Conservation (phyloP, 148 eudicot species). For the Fagopyrum homotropicum region DNA sequence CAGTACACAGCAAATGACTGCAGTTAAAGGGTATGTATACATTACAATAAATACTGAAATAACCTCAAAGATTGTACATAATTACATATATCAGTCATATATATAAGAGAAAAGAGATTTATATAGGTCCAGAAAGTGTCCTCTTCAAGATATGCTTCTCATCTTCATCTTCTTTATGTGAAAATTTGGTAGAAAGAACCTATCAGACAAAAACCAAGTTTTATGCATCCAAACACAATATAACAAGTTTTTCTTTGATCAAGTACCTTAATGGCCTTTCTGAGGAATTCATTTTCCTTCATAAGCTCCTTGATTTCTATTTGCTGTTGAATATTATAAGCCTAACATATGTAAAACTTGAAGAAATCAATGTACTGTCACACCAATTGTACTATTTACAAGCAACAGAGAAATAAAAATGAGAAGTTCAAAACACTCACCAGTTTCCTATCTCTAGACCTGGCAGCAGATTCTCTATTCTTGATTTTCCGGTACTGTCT, state of each 20-base stretch:
- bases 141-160: slow-evolving; percentile 7
- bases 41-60: no score
- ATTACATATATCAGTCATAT: not conserved
- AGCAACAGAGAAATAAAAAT: not conserved
- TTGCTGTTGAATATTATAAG: slow-evolving; percentile 2
- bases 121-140: slow-evolving; percentile 2
- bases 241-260: not conserved
- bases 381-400: no score
- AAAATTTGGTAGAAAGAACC: not conserved
- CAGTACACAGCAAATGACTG: not conserved
- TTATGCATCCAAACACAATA: no score
- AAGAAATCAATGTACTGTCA: not conserved
- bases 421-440: not conserved
- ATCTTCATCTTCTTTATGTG: not conserved
- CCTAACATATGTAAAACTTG: not conserved
- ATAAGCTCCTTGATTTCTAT: slow-evolving; percentile 12
- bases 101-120: not conserved
- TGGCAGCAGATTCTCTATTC: slow-evolving; percentile 15
- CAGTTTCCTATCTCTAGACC: slow-evolving; percentile 1
- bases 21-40: not conserved
- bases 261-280: slow-evolving; percentile 12
- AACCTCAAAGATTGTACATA: not conserved
- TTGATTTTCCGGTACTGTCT: slow-evolving; percentile 3
- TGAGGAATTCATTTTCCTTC: slow-evolving; percentile 10
- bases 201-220: not conserved